Conservation (phyloP, 2,329 filamentous ascomycete genomes). For the Xylariaceae sp. region DNA sequence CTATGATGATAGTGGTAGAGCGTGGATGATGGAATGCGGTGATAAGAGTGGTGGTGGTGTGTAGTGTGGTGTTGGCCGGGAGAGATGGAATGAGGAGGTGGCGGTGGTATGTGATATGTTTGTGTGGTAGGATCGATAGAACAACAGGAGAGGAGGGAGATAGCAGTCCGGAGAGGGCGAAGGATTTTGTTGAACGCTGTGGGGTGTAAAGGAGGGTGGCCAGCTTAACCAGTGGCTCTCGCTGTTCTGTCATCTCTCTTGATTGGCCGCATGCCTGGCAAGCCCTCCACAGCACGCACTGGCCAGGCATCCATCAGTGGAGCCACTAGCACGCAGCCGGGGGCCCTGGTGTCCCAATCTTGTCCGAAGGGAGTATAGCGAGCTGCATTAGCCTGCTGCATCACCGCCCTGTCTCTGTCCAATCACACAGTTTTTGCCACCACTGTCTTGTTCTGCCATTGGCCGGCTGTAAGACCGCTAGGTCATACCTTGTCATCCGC, state of each 20-base stretch:
- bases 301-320: not conserved
- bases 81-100: not conserved
- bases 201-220: not conserved
- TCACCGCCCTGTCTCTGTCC: constrained; percentile 5
- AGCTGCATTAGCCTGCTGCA: constrained; percentile 12
- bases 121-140: constrained; percentile 21
- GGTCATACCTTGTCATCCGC: constrained; percentile 16
- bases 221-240: too few species aligned
- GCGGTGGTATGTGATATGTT: not conserved
- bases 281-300: not conserved
- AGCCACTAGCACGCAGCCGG: not conserved
- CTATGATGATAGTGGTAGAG: constrained; percentile 16
- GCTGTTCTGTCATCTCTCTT: too few species aligned
- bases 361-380: constrained; percentile 13
- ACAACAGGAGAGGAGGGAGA: constrained; percentile 15
- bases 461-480: constrained; percentile 15
- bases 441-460: constrained; percentile 9
- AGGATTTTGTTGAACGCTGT: constrained; percentile 22
- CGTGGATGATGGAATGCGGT: constrained; percentile 10
- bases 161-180: constrained; percentile 17
- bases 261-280: not conserved
- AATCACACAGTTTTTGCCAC: constrained; percentile 15
- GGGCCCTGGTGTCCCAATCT: too few species aligned
- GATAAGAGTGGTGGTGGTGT: not conserved
- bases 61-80: too few species aligned